Base-by-base conservation (phyloP, 768 basidiomycete species). In the Pulveroboletus sp. region DNA sequence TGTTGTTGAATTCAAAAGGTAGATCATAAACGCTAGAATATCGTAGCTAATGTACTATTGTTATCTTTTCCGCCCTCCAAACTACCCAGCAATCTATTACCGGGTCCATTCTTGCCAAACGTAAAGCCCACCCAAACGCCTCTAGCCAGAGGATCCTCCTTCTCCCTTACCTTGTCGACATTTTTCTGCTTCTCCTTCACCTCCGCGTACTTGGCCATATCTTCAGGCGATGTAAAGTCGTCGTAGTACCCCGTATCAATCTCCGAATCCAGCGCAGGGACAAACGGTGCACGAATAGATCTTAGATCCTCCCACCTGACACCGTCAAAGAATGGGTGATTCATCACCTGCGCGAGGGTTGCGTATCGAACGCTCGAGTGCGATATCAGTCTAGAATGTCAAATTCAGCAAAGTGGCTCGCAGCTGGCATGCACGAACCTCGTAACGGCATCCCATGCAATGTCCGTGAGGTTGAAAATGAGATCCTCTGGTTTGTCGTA, bases 201-300 rank as follows among this genome's bases (percentile, higher is more conserved):
- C 67, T 99, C 95, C 11, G 94, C 92, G 63, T 98, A 98, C 72
- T 98, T 98, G 42, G 91, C 93, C 94, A 97, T 97, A 63, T 98
- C 95, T 50, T 94, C 90, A 5, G 79, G 72, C 4, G 80, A 86
- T 2, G 85, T 85, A 66, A 94, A 94, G 64, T 93, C 91, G 58
- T 94, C 91, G 69, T 93, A 94, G 69, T 94, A 94, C 16, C 93
- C 94, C 1, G 94, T 93, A 62, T 99, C 97, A 49, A 90, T 78
- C 61, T 98, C 97, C 9, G 87, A 89, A 62, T 97, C 94, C 29
- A 98, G 78, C 10, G 91, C 86, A 23, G 97, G 97, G 6, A 98
- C 89, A 67, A 97, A 97, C 0, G 95, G 97, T 9, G 95, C 87
- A 6, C 77, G 78, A 17, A 80, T 77, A 6, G 78, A 70, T 24